Evolutionary conservation across 495 filamentous ascomycete genomes (phyloP), one percentile per base, ranked within the genome.

Genomic region (Immersiella caudata): DNA sequence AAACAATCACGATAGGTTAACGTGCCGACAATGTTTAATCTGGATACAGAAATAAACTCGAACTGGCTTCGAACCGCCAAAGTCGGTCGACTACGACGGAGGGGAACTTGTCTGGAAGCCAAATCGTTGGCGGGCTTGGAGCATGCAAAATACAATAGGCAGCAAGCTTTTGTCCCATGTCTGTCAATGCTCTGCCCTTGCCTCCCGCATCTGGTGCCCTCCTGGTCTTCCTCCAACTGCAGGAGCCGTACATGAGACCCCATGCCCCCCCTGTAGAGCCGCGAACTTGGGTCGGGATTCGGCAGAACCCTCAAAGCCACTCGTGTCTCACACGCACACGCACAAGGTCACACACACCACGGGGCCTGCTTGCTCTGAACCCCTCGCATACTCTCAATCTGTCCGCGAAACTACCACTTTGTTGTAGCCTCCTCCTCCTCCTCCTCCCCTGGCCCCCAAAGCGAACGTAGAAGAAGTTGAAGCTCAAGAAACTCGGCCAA

Each of bases 231-330:
- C n/a, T 49, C n/a, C 35, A 7, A 18, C 60, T 50, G 60, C 60
- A 62, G 26, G 60, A 62, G 60, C 60, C 60, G 60, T 62, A 46
- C 60, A 49, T 50, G 36, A 14, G 26, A 60, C 29, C n/a, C 29
- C 29, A 60, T 60, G 57, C n/a, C 18, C 57, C 26, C 57, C 29
- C n/a, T 21, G 24, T 25, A 60, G 57, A 33, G 29, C 57, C 57
- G n/a, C n/a, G 29, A 60, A 20, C 11, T 7, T 18, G 20, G 25
- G 14, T 36, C 25, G 4, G 40, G 40, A 46, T 46, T 46, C 40
- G 40, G 40, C 40, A 46, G 40, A 46, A 46, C 14, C 9, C 14
- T 26, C 52, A 55, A 20, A 55, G 20, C 52, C 52, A 18, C 21
- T 57, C 20, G 54, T 24, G 54, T 24, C 54, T 27, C 22, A 57